These are phyloP conservation scores for Fusarium sp. DNA, from an alignment of 2,329 filamentous ascomycete genomes.

Conservation along the genomic window DNA sequence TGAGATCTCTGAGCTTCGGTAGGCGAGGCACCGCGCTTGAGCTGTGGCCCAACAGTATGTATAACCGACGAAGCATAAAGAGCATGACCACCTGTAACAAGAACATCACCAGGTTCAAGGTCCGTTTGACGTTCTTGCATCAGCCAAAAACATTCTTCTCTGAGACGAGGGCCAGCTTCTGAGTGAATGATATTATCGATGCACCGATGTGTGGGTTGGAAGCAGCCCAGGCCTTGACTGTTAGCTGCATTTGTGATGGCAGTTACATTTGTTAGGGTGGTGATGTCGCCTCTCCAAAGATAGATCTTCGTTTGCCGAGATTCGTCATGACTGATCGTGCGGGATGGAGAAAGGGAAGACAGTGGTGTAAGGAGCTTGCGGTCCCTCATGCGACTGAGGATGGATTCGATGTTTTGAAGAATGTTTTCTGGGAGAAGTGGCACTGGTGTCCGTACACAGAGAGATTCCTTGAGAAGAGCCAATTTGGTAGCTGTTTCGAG, in stretches of 20 bases:
- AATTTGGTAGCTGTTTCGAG: conserved; percentile 32
- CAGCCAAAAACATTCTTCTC: conserved; percentile 29
- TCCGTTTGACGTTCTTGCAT: conserved; percentile 13
- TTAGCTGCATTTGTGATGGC: conserved; percentile 44
- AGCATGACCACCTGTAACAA: conserved; percentile 26
- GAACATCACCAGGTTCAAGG: conserved; percentile 17
- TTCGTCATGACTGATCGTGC: neutral
- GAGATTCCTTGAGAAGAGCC: conserved; percentile 12
- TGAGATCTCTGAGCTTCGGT: neutral
- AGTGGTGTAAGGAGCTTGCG: conserved; percentile 18
- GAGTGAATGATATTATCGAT: conserved; percentile 44
- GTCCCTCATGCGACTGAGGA: conserved; percentile 1
- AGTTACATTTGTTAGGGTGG: conserved; percentile 16
- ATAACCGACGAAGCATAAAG: conserved; percentile 23
- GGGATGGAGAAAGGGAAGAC: neutral
- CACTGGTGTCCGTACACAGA: conserved; percentile 31
- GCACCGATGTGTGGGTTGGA: conserved; percentile 38
- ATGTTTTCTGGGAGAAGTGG: conserved; percentile 14
- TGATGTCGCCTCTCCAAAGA: conserved; percentile 41
- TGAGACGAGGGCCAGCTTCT: conserved; percentile 32
- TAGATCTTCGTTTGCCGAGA: neutral
- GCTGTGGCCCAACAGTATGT: conserved; percentile 37
- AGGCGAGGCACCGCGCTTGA: conserved; percentile 1
- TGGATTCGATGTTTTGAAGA: conserved; percentile 21
- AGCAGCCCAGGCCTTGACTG: conserved; percentile 35